These are phyloP conservation scores for Cladosporium sp. DNA, from an alignment of 2,329 filamentous ascomycete genomes.

Conservation along the genomic window DNA sequence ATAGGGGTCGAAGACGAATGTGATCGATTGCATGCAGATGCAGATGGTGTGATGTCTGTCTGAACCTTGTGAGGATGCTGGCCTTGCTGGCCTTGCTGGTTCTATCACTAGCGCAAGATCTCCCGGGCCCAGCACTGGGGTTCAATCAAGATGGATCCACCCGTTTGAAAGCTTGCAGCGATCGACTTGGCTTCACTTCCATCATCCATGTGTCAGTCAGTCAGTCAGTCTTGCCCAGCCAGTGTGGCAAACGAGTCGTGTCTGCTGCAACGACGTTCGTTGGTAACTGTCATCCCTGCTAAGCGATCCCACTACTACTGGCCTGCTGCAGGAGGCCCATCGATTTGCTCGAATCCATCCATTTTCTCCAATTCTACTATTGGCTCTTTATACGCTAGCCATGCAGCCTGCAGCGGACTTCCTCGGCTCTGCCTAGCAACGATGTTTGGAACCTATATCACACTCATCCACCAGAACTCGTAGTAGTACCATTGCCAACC, in stretches of 20 bases:
- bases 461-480: too few relatives aligned
- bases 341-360: background rate
- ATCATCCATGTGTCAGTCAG: too few relatives aligned
- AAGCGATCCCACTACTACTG: too few relatives aligned
- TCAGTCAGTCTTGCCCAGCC: too few relatives aligned
- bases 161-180: background rate
- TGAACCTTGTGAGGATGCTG: too few relatives aligned
- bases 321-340: too few relatives aligned
- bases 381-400: constrained; percentile 7
- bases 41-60: background rate
- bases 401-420: constrained; percentile 7
- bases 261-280: too few relatives aligned
- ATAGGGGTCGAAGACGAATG: too few relatives aligned
- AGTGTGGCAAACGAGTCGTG: too few relatives aligned
- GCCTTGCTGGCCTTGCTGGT: too few relatives aligned
- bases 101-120: constrained; percentile 8
- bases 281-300: too few relatives aligned
- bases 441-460: constrained; percentile 8
- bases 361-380: constrained; percentile 4
- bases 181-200: background rate
- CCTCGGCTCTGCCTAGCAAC: background rate
- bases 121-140: constrained; percentile 3
- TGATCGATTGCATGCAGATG: background rate
- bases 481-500: background rate
- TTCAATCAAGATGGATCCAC: constrained; percentile 1